Evolutionary conservation across 2,329 filamentous ascomycete genomes (phyloP).

Genomic region (Monosporascus sp.): DNA sequence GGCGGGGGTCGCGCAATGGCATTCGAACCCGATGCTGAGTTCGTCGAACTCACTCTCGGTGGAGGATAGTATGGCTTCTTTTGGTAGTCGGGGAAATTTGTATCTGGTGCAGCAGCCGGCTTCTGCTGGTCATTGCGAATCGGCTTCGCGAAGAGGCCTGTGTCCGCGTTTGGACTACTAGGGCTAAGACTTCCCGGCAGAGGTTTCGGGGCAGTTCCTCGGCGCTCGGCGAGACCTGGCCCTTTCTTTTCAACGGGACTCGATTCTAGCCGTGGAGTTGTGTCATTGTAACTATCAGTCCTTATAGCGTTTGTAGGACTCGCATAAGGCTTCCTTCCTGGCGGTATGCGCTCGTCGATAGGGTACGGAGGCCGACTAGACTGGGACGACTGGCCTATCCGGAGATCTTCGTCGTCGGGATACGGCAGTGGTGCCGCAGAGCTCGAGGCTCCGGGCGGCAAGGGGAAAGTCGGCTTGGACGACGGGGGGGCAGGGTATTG

Average conservation of each 20-base stretch:
- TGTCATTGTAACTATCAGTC: slow-evolving; percentile 42
- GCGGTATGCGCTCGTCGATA: slow-evolving; percentile 31
- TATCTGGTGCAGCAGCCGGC: slow-evolving; percentile 33
- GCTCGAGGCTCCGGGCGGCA: slow-evolving; percentile 65
- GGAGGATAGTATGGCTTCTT: slow-evolving; percentile 57
- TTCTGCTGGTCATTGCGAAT: slow-evolving; percentile 39
- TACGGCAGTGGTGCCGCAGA: slow-evolving; percentile 65
- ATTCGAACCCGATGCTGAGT: slow-evolving; percentile 25
- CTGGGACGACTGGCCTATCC: slow-evolving; percentile 34
- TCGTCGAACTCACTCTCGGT: slow-evolving; percentile 34
- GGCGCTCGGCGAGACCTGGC: slow-evolving; percentile 70
- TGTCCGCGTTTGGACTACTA: slow-evolving; percentile 66
- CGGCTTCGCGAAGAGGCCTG: slow-evolving; percentile 72
- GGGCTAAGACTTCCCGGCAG: slow-evolving; percentile 62
- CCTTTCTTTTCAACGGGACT: slow-evolving; percentile 51
- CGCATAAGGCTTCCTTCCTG: slow-evolving; percentile 28
- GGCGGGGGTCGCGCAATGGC: slow-evolving; percentile 25
- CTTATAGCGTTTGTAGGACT: slow-evolving; percentile 26
- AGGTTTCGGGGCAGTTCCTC: slow-evolving; percentile 75
- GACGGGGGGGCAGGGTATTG: slow-evolving; percentile 45
- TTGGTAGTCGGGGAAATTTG: slow-evolving; percentile 45
- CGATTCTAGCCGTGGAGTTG: slow-evolving; percentile 48
- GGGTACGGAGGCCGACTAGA: slow-evolving; percentile 38
- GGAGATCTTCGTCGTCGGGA: slow-evolving; percentile 61
- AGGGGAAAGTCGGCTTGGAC: slow-evolving; percentile 54